These are phyloP conservation scores for Hygrophoropsis aurantiaca DNA, from an alignment of 768 basidiomycete genomes.

Conservation along the genomic window DNA sequence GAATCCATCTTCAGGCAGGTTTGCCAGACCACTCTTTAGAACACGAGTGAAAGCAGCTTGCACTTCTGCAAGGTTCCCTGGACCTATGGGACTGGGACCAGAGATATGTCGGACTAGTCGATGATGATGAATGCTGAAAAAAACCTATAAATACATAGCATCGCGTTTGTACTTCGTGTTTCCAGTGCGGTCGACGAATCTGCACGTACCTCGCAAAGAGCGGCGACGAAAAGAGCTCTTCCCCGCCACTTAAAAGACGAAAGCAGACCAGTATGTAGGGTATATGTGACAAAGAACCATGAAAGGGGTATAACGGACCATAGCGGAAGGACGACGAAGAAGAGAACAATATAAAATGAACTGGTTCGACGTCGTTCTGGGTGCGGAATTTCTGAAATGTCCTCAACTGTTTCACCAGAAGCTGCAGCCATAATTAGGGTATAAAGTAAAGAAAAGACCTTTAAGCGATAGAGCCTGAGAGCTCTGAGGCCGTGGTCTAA, in stretches of 20 bases:
- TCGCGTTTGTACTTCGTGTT: neutral
- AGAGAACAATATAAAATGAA: slow-evolving; percentile 61
- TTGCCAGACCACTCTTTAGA: slow-evolving; percentile 63
- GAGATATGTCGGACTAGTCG: slow-evolving; percentile 49
- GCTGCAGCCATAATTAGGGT: slow-evolving; percentile 11
- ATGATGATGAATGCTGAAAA: slow-evolving; percentile 68
- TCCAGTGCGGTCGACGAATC: slow-evolving; percentile 1
- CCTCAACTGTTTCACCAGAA: slow-evolving; percentile 22
- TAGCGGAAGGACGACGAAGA: slow-evolving; percentile 57
- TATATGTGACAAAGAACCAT: slow-evolving; percentile 59
- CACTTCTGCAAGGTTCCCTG: slow-evolving; percentile 55
- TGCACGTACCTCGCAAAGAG: slow-evolving; percentile 57
- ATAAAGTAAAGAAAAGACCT: slow-evolving; percentile 1
- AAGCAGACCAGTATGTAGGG: slow-evolving; percentile 43
- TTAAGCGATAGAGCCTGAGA: too few relatives aligned
- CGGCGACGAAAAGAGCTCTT: slow-evolving; percentile 42
- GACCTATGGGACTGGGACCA: slow-evolving; percentile 41
- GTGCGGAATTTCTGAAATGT: slow-evolving; percentile 42
- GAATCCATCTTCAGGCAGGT: slow-evolving; percentile 48
- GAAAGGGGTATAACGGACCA: slow-evolving; percentile 63
- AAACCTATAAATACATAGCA: slow-evolving; percentile 41
- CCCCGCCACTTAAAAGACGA: slow-evolving; percentile 42
- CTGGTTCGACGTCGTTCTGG: slow-evolving; percentile 37
- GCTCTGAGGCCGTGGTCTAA: too few relatives aligned
- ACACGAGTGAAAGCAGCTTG: slow-evolving; percentile 59